phyloP scores from a whole-genome alignment of 176 grass and related monocot species.

The Calamus simplicifolius region DNA sequence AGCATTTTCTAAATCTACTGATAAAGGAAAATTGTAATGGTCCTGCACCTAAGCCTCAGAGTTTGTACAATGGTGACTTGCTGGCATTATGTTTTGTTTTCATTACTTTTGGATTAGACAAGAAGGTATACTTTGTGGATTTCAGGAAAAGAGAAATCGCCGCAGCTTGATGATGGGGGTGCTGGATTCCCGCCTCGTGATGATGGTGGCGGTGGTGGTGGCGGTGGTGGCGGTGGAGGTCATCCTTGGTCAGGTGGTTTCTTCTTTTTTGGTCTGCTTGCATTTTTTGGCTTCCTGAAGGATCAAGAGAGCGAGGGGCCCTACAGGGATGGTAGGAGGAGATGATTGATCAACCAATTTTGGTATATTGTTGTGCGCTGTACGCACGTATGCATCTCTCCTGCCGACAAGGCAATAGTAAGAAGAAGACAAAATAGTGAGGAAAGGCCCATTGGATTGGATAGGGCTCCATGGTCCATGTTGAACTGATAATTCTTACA shows the following conservation, averaged over 20 bases:
- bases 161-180: slow-evolving; percentile 1
- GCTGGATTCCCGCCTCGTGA: background rate
- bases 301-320: slow-evolving; percentile 5
- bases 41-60: background rate
- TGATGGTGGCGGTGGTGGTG: background rate
- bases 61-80: background rate
- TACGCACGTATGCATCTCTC: too few relatives aligned
- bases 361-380: background rate
- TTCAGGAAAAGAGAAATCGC: background rate
- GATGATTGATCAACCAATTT: background rate
- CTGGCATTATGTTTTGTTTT: too few relatives aligned
- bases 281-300: slow-evolving; percentile 14
- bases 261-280: slow-evolving; percentile 1
- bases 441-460: too few relatives aligned
- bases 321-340: background rate
- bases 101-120: background rate
- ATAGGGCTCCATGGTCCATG: too few relatives aligned
- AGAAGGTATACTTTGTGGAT: background rate
- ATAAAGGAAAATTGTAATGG: background rate
- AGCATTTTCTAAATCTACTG: background rate
- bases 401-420: too few relatives aligned
- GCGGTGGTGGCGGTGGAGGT: slow-evolving; percentile 1
- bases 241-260: slow-evolving; percentile 1
- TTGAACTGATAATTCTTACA: too few relatives aligned
- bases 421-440: too few relatives aligned